Conservation (phyloP, 2,329 filamentous ascomycete genomes). For the Didymella pomorum region DNA sequence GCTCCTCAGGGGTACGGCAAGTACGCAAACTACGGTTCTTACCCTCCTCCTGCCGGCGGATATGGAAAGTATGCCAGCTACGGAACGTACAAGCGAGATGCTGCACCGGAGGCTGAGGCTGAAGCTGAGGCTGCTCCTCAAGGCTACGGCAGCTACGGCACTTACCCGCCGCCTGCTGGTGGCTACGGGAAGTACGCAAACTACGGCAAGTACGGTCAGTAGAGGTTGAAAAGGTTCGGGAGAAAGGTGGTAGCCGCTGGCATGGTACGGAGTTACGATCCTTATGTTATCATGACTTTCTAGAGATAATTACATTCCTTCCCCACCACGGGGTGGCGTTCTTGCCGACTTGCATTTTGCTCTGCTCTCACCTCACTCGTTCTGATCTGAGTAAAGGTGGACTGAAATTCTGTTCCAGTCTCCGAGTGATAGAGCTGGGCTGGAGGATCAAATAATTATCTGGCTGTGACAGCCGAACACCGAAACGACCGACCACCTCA, state of each 20-base stretch:
- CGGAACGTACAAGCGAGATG: constrained; percentile 11
- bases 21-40: constrained; percentile 23
- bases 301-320: constrained; percentile 10
- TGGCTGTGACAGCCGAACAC: too few species aligned
- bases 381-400: too few species aligned
- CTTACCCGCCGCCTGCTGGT: constrained; percentile 10
- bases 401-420: too few species aligned
- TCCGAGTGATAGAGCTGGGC: too few species aligned
- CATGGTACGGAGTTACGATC: not conserved
- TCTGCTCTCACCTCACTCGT: too few species aligned
- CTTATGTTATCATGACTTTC: constrained; percentile 5
- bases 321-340: not conserved
- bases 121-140: not conserved
- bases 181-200: constrained; percentile 27
- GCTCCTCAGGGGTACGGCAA: constrained; percentile 16
- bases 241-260: not conserved
- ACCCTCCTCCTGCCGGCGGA: not conserved
- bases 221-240: not conserved
- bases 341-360: not conserved
- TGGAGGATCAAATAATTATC: too few species aligned
- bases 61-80: constrained; percentile 26
- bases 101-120: constrained; percentile 6
- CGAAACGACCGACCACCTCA: too few species aligned
- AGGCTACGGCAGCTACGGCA: constrained; percentile 27
- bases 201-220: constrained; percentile 24